These are phyloP conservation scores for Orbilia javanica DNA, from an alignment of 2,329 filamentous ascomycete species.

Conservation along the genomic window DNA sequence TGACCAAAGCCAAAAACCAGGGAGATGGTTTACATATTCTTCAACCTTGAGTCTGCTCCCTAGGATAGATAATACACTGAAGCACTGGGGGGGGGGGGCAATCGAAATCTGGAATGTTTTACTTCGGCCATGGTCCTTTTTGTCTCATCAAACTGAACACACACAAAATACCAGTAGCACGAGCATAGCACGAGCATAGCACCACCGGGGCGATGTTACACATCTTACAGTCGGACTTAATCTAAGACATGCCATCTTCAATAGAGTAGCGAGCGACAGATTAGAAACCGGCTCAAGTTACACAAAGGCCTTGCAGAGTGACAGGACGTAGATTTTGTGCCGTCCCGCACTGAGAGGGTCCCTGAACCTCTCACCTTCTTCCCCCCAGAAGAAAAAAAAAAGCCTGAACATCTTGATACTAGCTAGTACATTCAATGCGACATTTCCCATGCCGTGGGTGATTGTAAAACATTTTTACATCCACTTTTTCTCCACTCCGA, in stretches of 20 bases:
- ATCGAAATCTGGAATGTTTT: background rate
- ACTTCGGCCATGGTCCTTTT: background rate
- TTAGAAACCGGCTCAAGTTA: slow-evolving; percentile 21
- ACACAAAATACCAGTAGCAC: background rate
- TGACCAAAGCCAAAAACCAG: background rate
- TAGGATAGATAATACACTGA: background rate
- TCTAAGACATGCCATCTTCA: slow-evolving; percentile 8
- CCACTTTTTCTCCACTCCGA: background rate
- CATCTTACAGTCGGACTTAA: slow-evolving; percentile 4
- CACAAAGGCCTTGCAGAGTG: slow-evolving; percentile 9
- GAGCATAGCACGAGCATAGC: background rate
- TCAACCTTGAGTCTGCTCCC: background rate
- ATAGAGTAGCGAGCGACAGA: background rate
- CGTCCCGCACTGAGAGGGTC: background rate
- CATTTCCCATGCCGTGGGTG: background rate
- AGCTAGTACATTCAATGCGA: background rate
- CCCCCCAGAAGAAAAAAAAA: too few relatives aligned
- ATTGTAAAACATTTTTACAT: background rate
- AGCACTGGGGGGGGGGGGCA: background rate
- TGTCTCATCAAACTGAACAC: background rate
- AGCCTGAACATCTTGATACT: background rate
- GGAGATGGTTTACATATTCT: background rate
- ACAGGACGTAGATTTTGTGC: background rate
- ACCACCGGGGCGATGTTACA: background rate
- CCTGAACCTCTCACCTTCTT: background rate